A percentile compares a stretch with the other conserved stretches of the same genome.
Evolutionary conservation across 2,329 filamentous ascomycete genomes (phyloP).

Genomic region (Ophidiomyces ophidiicola): DNA sequence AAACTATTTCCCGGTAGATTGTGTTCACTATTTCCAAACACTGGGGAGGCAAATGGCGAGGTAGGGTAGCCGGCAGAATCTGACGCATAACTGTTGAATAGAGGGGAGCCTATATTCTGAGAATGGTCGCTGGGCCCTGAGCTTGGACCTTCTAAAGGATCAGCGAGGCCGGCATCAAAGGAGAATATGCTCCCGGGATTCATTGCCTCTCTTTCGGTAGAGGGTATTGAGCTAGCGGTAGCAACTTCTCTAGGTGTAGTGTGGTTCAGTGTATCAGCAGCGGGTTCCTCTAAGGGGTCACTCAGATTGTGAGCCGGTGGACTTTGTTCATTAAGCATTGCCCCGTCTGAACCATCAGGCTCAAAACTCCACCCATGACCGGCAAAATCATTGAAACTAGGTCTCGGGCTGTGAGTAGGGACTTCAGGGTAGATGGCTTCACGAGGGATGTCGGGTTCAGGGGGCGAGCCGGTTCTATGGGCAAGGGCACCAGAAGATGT

Average conservation of each 20-base stretch:
- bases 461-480: background rate
- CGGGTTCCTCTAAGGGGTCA: background rate
- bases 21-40: conserved; percentile 7
- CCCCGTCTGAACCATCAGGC: background rate
- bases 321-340: background rate
- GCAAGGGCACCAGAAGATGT: background rate
- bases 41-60: background rate
- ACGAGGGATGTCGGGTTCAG: background rate
- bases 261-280: background rate
- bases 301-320: background rate
- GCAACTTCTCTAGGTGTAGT: background rate
- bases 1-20: conserved; percentile 4
- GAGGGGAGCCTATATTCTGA: too few species aligned
- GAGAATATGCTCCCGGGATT: too few species aligned
- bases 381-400: background rate
- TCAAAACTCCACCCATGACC: conserved; percentile 2
- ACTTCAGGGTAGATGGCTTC: background rate
- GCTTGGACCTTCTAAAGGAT: too few species aligned
- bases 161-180: too few species aligned
- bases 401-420: background rate
- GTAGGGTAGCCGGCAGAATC: too few species aligned
- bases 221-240: too few species aligned
- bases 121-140: too few species aligned
- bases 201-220: too few species aligned
- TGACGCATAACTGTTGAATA: too few species aligned